phyloP scores from a whole-genome alignment of 495 filamentous ascomycete species.

The Tuber calosporum region DNA sequence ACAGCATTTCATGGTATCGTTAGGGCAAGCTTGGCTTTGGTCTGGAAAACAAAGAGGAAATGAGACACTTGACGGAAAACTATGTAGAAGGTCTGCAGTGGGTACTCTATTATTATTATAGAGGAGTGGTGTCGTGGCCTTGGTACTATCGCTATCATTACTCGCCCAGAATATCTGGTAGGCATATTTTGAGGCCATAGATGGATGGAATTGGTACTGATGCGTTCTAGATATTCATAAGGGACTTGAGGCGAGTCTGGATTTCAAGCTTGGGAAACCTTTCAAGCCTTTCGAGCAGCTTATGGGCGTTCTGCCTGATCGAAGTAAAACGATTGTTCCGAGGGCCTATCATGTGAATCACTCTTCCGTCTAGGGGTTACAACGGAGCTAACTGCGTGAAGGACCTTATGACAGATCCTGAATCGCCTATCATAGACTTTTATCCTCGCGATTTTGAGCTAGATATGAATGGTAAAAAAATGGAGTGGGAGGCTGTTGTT shows the following conservation, averaged over 20 bases:
- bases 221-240: slow-evolving; percentile 66
- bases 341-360: slow-evolving; percentile 58
- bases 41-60: slow-evolving; percentile 70
- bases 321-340: slow-evolving; percentile 94
- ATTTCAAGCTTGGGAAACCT: slow-evolving; percentile 87
- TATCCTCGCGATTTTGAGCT: slow-evolving; percentile 96
- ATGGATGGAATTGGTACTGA: slow-evolving; percentile 1
- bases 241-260: slow-evolving; percentile 76
- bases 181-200: slow-evolving; percentile 19
- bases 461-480: slow-evolving; percentile 99
- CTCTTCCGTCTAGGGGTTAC: neutral
- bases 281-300: slow-evolving; percentile 93
- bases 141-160: slow-evolving; percentile 99
- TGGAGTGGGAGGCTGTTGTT: slow-evolving; percentile 99
- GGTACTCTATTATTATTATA: slow-evolving; percentile 98
- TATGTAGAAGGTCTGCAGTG: slow-evolving; percentile 97
- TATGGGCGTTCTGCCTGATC: slow-evolving; percentile 95
- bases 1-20: neutral
- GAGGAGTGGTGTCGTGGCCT: slow-evolving; percentile 93
- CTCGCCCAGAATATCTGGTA: slow-evolving; percentile 88
- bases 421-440: slow-evolving; percentile 97
- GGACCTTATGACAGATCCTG: slow-evolving; percentile 78
- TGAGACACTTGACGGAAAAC: slow-evolving; percentile 81
- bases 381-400: slow-evolving; percentile 13
- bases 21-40: slow-evolving; percentile 79